These are phyloP conservation scores for Pachysolen tannophilus DNA, from an alignment of 805 yeast species.

Conservation along the genomic window DNA sequence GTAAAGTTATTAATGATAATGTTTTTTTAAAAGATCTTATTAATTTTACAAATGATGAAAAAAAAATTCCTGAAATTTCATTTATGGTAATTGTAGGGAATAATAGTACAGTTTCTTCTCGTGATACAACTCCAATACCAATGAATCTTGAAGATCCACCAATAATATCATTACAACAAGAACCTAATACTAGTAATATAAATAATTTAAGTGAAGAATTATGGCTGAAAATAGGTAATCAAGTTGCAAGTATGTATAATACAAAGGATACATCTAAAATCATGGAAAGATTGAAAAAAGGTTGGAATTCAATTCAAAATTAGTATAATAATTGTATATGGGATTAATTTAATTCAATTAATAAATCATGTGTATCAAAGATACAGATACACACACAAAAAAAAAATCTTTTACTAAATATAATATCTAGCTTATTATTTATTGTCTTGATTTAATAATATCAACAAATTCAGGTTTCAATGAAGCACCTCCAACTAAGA, in stretches of 20 bases:
- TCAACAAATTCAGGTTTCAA: conserved; percentile 96
- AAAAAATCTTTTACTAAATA: background rate
- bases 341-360: background rate
- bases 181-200: too few species aligned
- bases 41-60: too few species aligned
- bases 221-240: background rate
- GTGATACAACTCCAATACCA: background rate
- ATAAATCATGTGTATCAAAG: background rate
- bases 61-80: conserved; percentile 19
- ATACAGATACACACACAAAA: background rate
- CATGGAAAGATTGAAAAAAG: conserved; percentile 1
- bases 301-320: conserved; percentile 1
- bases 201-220: background rate
- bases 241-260: background rate
- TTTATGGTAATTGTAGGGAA: conserved; percentile 18
- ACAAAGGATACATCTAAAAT: conserved; percentile 1
- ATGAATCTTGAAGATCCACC: too few species aligned
- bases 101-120: conserved; percentile 4
- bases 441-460: conserved; percentile 87
- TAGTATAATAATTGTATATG: background rate
- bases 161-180: too few species aligned
- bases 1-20: conserved; percentile 33
- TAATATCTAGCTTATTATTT: conserved; percentile 15
- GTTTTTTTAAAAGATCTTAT: conserved; percentile 17
- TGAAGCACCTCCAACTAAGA: conserved; percentile 99